These are phyloP conservation scores for Mycena vitilis DNA, from an alignment of 768 basidiomycete species.

Conservation along the genomic window DNA sequence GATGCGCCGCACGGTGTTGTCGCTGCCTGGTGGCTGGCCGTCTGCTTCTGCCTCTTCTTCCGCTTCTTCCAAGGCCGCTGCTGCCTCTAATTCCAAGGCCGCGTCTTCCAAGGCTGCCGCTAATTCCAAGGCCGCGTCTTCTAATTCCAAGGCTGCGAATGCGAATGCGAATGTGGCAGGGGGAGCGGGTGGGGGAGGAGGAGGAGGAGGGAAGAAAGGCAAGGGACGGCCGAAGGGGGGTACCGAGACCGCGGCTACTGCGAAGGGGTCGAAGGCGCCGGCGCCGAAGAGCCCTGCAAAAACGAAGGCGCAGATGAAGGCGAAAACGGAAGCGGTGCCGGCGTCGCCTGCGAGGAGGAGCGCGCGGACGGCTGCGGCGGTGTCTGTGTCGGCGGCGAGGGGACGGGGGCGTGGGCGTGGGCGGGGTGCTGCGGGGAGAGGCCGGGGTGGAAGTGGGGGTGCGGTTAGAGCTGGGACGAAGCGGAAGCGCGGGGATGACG, in stretches of 20 bases:
- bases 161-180: too few species aligned
- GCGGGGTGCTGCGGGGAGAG: neutral
- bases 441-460: neutral
- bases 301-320: slow-evolving; percentile 33
- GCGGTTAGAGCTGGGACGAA: slow-evolving; percentile 29
- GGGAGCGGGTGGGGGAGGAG: too few species aligned
- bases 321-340: slow-evolving; percentile 6
- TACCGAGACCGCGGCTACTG: neutral
- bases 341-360: slow-evolving; percentile 7
- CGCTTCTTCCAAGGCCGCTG: too few species aligned
- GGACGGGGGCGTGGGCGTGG: neutral
- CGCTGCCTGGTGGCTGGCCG: slow-evolving; percentile 26
- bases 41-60: slow-evolving; percentile 40
- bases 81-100: too few species aligned
- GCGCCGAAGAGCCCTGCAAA: slow-evolving; percentile 14
- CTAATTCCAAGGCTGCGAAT: too few species aligned
- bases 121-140: too few species aligned
- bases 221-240: neutral
- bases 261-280: neutral
- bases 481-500: slow-evolving; percentile 32
- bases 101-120: too few species aligned
- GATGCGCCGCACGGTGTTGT: slow-evolving; percentile 74
- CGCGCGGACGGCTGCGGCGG: neutral
- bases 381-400: neutral
- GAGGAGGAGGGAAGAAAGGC: neutral